Evolutionary conservation across 495 filamentous ascomycete species (phyloP).

Genomic region (Penicillium desertorum): DNA sequence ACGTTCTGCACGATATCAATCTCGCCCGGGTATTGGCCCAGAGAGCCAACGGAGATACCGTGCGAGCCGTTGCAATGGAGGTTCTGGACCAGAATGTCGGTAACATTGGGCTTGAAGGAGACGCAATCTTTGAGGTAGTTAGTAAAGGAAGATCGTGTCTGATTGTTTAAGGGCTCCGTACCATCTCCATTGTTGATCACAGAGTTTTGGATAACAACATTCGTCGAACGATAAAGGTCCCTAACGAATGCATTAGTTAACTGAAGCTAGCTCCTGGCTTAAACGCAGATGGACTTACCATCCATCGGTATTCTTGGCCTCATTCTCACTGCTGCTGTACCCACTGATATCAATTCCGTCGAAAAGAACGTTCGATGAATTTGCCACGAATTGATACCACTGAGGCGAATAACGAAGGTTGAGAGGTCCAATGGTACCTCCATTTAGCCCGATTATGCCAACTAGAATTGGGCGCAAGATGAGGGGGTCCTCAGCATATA

Average conservation of each 20-base stretch:
- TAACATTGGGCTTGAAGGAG: constrained; percentile 77
- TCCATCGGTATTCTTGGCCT: constrained; percentile 67
- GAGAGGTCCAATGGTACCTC: constrained; percentile 59
- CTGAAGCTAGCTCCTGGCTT: not conserved
- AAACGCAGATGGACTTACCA: constrained; percentile 40
- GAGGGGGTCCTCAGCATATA: constrained; percentile 53
- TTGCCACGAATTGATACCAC: constrained; percentile 68
- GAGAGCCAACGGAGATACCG: constrained; percentile 68
- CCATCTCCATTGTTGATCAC: constrained; percentile 68
- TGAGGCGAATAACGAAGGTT: constrained; percentile 64
- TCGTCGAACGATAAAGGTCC: constrained; percentile 63
- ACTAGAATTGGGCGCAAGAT: constrained; percentile 62
- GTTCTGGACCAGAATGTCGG: constrained; percentile 70
- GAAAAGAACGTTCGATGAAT: constrained; percentile 64
- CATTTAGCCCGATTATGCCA: constrained; percentile 61
- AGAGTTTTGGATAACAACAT: constrained; percentile 67
- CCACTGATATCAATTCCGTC: constrained; percentile 64
- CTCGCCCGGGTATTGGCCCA: constrained; percentile 64
- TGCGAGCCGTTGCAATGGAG: constrained; percentile 70
- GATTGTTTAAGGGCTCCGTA: constrained; percentile 17
- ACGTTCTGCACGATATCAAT: constrained; percentile 66
- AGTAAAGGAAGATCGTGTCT: not conserved
- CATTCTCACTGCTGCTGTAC: constrained; percentile 48
- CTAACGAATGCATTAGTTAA: constrained; percentile 16
- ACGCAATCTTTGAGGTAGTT: constrained; percentile 55